Evolutionary conservation across 2,329 filamentous ascomycete genomes (phyloP).

Genomic region (Xylariaceae sp.): DNA sequence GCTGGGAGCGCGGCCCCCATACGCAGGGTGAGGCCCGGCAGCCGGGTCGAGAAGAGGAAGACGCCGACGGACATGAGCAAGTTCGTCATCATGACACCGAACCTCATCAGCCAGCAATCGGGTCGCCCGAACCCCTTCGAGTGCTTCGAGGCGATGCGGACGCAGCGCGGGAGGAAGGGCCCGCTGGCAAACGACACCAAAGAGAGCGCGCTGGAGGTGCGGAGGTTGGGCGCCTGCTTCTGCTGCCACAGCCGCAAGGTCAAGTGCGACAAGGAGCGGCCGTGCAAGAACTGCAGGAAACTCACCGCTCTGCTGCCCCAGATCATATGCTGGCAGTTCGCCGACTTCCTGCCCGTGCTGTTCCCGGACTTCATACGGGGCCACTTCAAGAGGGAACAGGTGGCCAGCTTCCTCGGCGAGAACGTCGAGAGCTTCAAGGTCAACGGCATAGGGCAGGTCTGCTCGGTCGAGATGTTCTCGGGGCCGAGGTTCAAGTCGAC

Average conservation of each 20-base stretch:
- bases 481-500: constrained; percentile 36
- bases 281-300: constrained; percentile 50
- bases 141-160: constrained; percentile 45
- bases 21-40: constrained; percentile 33
- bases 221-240: constrained; percentile 49
- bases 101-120: constrained; percentile 42
- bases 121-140: constrained; percentile 46
- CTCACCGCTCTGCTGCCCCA: constrained; percentile 42
- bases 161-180: constrained; percentile 48
- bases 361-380: constrained; percentile 45
- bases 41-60: constrained; percentile 41
- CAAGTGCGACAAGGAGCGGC: constrained; percentile 47
- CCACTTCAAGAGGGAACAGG: constrained; percentile 44
- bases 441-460: constrained; percentile 32
- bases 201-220: constrained; percentile 46
- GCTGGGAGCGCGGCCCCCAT: constrained; percentile 28
- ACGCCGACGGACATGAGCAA: constrained; percentile 33
- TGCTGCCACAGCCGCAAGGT: constrained; percentile 52
- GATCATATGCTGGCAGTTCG: constrained; percentile 52
- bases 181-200: constrained; percentile 47
- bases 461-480: constrained; percentile 40
- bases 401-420: constrained; percentile 39
- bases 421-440: constrained; percentile 39
- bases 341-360: constrained; percentile 43
- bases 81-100: constrained; percentile 49